These are phyloP conservation scores for Trametes polyzona DNA, from an alignment of 1,284 basidiomycete species.

Conservation along the genomic window DNA sequence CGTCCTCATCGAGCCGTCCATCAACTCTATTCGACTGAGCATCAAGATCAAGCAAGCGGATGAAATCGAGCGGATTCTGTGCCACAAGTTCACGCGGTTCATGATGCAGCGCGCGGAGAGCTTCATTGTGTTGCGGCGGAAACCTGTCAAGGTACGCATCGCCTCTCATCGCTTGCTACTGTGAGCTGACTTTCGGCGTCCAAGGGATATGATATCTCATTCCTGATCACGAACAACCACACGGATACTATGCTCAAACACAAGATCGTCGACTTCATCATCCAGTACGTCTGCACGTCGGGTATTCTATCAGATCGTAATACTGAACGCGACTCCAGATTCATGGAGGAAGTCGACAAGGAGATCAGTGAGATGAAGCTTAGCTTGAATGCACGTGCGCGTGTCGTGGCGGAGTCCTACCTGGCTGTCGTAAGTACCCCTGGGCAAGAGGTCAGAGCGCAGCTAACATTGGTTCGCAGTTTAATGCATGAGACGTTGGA, in stretches of 20 bases:
- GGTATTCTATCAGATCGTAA: neutral
- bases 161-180: neutral
- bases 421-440: constrained; percentile 64
- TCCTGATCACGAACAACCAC: constrained; percentile 97
- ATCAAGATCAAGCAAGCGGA: constrained; percentile 99
- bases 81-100: constrained; percentile 99
- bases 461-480: constrained; percentile 10
- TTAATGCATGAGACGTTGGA: constrained; percentile 26
- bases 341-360: constrained; percentile 98
- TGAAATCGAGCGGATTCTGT: constrained; percentile 97
- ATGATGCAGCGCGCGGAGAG: constrained; percentile 98
- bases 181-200: constrained; percentile 2
- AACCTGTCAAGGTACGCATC: constrained; percentile 82
- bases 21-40: constrained; percentile 95
- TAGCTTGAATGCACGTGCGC: constrained; percentile 92
- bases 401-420: constrained; percentile 95
- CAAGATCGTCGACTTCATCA: constrained; percentile 99
- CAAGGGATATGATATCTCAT: constrained; percentile 97
- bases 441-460: neutral
- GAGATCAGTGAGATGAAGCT: constrained; percentile 93
- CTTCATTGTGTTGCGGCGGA: constrained; percentile 94
- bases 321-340: constrained; percentile 48
- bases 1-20: constrained; percentile 94
- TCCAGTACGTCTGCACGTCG: constrained; percentile 65
- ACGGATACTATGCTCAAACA: constrained; percentile 99